phyloP scores from a whole-genome alignment of 2,329 filamentous ascomycete genomes.

The Berkeleyomyces rouxiae region DNA sequence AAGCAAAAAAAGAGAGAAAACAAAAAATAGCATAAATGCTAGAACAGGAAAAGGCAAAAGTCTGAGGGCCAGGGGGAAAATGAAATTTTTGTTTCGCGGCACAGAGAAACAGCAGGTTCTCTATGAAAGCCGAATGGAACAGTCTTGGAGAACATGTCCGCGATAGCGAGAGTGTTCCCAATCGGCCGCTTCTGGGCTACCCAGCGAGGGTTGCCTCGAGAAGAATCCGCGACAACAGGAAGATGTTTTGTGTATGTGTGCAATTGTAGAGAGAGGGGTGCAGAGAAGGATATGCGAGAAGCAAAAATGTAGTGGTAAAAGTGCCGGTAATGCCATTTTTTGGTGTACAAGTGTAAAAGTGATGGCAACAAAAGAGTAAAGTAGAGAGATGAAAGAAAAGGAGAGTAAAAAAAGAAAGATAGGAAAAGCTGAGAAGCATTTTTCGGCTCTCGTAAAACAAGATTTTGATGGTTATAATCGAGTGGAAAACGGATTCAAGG shows the following conservation, averaged over 20 bases:
- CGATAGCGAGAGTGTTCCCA: not conserved
- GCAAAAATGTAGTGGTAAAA: conserved; percentile 7
- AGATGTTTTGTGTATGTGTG: conserved; percentile 2
- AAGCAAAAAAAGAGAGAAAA: not conserved
- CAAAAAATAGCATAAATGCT: not conserved
- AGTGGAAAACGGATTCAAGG: not conserved
- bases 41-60: not conserved
- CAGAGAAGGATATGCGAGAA: not conserved
- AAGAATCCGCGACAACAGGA: conserved; percentile 1
- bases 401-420: not conserved
- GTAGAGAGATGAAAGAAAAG: not conserved
- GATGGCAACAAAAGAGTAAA: not conserved
- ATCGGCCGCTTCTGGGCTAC: not conserved
- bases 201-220: not conserved
- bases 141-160: not conserved
- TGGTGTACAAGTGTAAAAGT: conserved; percentile 7
- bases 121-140: not conserved
- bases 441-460: not conserved
- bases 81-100: not conserved
- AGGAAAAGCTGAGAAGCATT: conserved; percentile 13
- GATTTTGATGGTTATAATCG: conserved; percentile 6
- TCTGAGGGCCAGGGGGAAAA: not conserved
- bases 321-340: conserved; percentile 12
- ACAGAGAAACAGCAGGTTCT: not conserved
- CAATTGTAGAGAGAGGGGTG: not conserved